Base-by-base conservation (phyloP, 225 moss, liverwort and hornwort species). In the Marchantia polymorpha region DNA sequence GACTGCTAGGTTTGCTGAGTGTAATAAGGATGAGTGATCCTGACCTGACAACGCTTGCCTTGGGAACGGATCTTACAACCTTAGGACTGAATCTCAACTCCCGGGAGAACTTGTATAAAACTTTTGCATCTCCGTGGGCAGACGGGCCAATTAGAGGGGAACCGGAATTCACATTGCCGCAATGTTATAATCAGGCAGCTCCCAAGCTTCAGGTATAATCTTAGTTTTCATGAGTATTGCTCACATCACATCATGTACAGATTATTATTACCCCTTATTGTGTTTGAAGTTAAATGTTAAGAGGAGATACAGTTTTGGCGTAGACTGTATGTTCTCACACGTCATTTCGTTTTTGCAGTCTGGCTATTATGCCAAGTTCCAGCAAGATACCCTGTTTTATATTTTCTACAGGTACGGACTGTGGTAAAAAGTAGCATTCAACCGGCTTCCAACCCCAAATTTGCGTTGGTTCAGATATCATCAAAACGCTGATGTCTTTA, bases 81-180 rank as follows among this genome's bases (percentile, higher is more conserved):
- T 78, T 99, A 82, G 97, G 97, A 83, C 83, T 99, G 54, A 99
- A 99, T 83, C 93, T 99, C 7, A 99, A 99, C 82, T 99, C 97
- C 52, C 89, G 97, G 85, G 97, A 99, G 87, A 99, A 99, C 84
- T 82, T 99, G 94, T 94, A 99, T 89, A 99, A 99, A 92, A 92
- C 93, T 65, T 94, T 94, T 86, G 94, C 97, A 63, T 99, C 97
- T 84, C 97, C 97, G 12, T 99, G 97, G 97, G 97, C 97, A 76
- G 94, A 99, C 72, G 97, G 93, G 78, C 97, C 97, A 72, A 90
- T 90, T 68, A 86, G 94, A 82, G 97, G 94, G 66, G 94, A 99
- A 82, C 97, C 97, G 30, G 97, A 99, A 80, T 99, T 93, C 58
- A 91, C 91, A 50, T 85, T 94, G 54, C 97, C 97, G 52, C 83